These are phyloP conservation scores for Porpolomopsis calyptriformis DNA, from an alignment of 768 basidiomycete species.

Conservation along the genomic window DNA sequence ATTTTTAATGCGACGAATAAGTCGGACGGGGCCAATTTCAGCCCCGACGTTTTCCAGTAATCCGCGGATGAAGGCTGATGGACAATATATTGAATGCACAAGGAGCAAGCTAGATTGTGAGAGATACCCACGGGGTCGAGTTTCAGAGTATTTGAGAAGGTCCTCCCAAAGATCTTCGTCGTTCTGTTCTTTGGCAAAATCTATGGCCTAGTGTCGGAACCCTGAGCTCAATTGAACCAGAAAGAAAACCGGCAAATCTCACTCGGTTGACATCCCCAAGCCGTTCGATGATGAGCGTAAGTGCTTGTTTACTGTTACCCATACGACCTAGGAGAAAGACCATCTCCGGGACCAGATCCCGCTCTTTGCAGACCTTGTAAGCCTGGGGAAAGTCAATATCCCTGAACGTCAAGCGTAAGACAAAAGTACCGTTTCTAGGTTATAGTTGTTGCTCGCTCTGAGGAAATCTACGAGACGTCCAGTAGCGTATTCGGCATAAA, in stretches of 20 bases:
- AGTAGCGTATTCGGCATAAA: constrained; percentile 84
- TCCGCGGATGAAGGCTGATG: constrained; percentile 82
- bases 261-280: constrained; percentile 87
- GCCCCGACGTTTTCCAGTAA: constrained; percentile 92
- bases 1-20: constrained; percentile 91
- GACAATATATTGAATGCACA: not conserved
- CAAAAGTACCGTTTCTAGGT: constrained; percentile 58
- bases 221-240: not conserved
- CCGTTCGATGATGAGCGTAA: constrained; percentile 90
- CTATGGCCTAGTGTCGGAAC: constrained; percentile 60
- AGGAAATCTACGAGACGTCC: constrained; percentile 80
- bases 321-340: constrained; percentile 94
- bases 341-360: constrained; percentile 90
- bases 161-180: constrained; percentile 99
- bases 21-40: constrained; percentile 88
- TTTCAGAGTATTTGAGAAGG: constrained; percentile 87
- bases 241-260: constrained; percentile 16
- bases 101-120: not conserved
- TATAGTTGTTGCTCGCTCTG: constrained; percentile 84
- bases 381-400: constrained; percentile 39
- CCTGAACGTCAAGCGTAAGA: not conserved
- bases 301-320: constrained; percentile 94
- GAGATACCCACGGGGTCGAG: constrained; percentile 58
- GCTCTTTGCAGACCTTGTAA: constrained; percentile 72
- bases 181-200: constrained; percentile 94